Conservation (phyloP, 352 stramenopile genomes). For the Globisporangium paddicum region DNA sequence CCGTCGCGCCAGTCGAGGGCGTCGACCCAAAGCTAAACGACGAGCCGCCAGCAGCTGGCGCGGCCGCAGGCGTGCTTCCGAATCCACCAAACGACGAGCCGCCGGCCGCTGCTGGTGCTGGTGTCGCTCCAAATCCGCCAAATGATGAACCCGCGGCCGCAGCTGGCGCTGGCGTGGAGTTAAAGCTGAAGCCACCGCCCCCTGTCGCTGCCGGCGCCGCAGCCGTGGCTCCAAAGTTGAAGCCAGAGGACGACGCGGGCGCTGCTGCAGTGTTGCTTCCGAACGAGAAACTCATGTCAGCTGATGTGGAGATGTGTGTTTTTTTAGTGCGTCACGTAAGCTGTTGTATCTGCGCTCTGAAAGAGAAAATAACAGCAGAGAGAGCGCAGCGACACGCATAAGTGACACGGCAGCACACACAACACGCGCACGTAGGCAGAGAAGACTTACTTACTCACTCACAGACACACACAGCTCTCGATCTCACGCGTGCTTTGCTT, state of each 20-base stretch:
- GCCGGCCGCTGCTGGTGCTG: neutral
- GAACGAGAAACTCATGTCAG: slow-evolving; percentile 50
- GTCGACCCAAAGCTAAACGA: slow-evolving; percentile 17
- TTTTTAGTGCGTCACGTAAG: neutral
- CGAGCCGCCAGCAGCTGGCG: slow-evolving; percentile 2
- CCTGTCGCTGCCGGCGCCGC: neutral
- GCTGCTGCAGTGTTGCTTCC: slow-evolving; percentile 19
- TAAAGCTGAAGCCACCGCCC: slow-evolving; percentile 19
- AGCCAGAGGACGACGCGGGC: slow-evolving; percentile 23
- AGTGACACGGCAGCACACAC: neutral
- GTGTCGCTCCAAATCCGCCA: slow-evolving; percentile 7
- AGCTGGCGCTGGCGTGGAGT: slow-evolving; percentile 1
- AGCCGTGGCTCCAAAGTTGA: slow-evolving; percentile 28
- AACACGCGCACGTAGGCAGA: neutral
- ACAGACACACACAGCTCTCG: neutral
- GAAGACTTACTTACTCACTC: neutral
- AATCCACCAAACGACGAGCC: slow-evolving; percentile 14
- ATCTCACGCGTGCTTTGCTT: too few species aligned
- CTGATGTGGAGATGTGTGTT: slow-evolving; percentile 13
- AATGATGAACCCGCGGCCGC: slow-evolving; percentile 11
- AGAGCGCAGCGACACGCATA: neutral
- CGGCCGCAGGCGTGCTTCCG: slow-evolving; percentile 5
- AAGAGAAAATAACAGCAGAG: neutral
- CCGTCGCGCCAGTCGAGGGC: neutral
- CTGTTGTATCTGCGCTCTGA: neutral